Conservation (phyloP, 2,329 filamentous ascomycete genomes). For the Trichoderma brevicompactum region DNA sequence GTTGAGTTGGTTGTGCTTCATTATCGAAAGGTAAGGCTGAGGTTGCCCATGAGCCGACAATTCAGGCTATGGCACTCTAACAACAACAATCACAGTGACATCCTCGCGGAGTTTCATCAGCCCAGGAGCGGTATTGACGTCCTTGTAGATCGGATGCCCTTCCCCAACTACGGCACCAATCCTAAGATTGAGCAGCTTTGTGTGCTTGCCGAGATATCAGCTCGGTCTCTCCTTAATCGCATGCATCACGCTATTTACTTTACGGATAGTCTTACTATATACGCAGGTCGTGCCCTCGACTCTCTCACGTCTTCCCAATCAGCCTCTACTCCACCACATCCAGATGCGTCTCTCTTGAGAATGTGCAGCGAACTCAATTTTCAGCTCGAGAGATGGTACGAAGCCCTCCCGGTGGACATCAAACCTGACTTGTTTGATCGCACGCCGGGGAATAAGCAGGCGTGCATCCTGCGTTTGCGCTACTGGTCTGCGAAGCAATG, state of each 20-base stretch:
- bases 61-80: background rate
- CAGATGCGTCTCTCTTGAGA: constrained; percentile 31
- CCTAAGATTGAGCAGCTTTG: constrained; percentile 31
- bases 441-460: constrained; percentile 28
- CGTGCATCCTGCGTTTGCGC: constrained; percentile 30
- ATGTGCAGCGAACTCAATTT: constrained; percentile 34
- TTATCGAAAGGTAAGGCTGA: constrained; percentile 34
- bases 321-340: constrained; percentile 2
- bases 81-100: constrained; percentile 29
- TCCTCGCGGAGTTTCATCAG: constrained; percentile 36
- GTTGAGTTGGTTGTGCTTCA: constrained; percentile 36
- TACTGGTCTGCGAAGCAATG: constrained; percentile 34
- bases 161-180: constrained; percentile 33
- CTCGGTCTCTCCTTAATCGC: constrained; percentile 35
- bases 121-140: constrained; percentile 37
- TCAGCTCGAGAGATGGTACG: constrained; percentile 37
- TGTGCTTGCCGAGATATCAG: constrained; percentile 34
- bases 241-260: constrained; percentile 36
- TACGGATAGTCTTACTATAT: constrained; percentile 32
- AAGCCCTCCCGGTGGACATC: constrained; percentile 34
- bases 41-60: background rate
- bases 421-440: constrained; percentile 33
- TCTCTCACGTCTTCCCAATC: constrained; percentile 10
- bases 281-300: constrained; percentile 28
- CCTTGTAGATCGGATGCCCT: constrained; percentile 35